Evolutionary conservation across 192 early-diverging fungal species (phyloP).

Genomic region (Gorgonomyces haynaldii): DNA sequence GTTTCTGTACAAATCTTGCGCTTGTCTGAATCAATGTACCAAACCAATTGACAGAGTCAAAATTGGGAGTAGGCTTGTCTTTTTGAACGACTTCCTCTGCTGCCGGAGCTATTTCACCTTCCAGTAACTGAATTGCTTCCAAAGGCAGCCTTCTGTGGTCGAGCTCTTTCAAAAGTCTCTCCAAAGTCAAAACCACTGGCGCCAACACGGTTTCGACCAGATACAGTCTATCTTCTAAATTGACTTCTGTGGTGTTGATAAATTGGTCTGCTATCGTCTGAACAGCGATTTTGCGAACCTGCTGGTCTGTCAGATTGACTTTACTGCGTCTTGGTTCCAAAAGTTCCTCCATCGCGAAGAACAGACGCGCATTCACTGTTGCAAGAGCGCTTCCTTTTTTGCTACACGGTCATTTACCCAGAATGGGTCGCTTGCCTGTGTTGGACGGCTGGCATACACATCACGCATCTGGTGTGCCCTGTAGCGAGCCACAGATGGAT

Average conservation of each 20-base stretch:
- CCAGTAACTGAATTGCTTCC: background rate
- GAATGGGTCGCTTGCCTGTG: background rate
- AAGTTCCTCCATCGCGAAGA: background rate
- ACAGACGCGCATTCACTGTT: too few relatives aligned
- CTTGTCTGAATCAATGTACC: conserved; percentile 28
- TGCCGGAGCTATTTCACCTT: background rate
- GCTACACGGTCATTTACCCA: too few relatives aligned
- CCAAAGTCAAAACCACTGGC: conserved; percentile 31
- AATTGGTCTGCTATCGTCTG: conserved; percentile 27
- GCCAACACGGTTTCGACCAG: conserved; percentile 38
- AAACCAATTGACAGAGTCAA: conserved; percentile 46
- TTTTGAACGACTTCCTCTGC: background rate
- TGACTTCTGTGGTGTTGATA: conserved; percentile 23
- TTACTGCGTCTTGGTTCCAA: background rate
- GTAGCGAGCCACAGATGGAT: background rate
- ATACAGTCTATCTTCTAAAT: conserved; percentile 31
- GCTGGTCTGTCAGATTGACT: background rate
- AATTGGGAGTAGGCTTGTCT: conserved; percentile 20
- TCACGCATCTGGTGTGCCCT: background rate
- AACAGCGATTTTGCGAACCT: conserved; percentile 22
- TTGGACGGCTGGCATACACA: conserved; percentile 1
- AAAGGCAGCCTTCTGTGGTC: background rate
- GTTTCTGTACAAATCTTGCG: conserved; percentile 46
- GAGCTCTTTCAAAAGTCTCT: conserved; percentile 24
- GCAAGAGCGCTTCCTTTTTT: too few relatives aligned